Conservation (phyloP, 75 land plant species). For the Pinus albicaulis region DNA sequence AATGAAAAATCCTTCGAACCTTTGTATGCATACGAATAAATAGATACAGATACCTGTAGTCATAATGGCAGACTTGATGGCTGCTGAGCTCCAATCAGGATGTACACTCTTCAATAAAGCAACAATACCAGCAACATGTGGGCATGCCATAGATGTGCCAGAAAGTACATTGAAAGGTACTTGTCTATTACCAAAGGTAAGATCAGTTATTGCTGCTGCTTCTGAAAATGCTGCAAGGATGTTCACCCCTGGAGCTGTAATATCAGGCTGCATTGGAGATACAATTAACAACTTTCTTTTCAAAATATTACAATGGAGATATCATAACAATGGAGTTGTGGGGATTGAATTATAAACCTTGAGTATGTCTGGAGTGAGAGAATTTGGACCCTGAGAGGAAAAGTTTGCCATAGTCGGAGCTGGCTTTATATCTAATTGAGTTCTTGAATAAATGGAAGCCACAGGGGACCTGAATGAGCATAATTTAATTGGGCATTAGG, state of each 20-base stretch:
- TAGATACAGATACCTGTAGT: conserved; percentile 11
- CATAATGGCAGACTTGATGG: conserved; percentile 23
- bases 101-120: conserved; percentile 17
- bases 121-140: conserved; percentile 21
- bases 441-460: conserved; percentile 34
- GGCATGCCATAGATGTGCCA: conserved; percentile 33
- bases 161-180: conserved; percentile 18
- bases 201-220: conserved; percentile 4
- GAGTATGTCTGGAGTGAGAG: conserved; percentile 45
- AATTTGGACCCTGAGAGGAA: conserved; percentile 66
- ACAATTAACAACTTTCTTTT: background rate
- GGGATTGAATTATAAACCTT: conserved; percentile 26
- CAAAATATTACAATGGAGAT: background rate
- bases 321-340: background rate
- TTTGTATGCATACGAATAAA: no score
- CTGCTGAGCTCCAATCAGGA: conserved; percentile 31
- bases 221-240: conserved; percentile 23
- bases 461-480: conserved; percentile 32
- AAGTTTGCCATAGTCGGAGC: conserved; percentile 66
- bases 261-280: conserved; percentile 23
- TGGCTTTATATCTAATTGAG: conserved; percentile 28
- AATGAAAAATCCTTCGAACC: no score
- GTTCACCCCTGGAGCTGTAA: conserved; percentile 26
- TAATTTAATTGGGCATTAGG: background rate
- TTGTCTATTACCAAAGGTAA: conserved; percentile 5